These are phyloP conservation scores for Brassica nigra DNA, from an alignment of 345 rosid genomes.

Conservation along the genomic window DNA sequence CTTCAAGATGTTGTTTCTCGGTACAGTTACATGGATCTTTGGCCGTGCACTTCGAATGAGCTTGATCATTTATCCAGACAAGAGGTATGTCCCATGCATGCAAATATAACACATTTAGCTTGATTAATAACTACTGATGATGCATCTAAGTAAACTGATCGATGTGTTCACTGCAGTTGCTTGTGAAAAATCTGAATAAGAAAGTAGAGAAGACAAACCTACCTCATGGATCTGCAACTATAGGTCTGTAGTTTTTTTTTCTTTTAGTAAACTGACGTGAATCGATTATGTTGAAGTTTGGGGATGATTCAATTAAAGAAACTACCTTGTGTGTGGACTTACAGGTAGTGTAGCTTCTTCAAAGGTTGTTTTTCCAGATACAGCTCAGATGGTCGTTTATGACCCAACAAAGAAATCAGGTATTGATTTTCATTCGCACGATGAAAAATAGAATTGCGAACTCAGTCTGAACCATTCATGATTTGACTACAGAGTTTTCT, in stretches of 20 bases:
- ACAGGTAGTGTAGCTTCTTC: constrained; percentile 47
- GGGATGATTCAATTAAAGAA: constrained; percentile 36
- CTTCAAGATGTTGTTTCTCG: constrained; percentile 81
- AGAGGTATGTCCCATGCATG: constrained; percentile 60
- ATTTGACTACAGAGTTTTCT: constrained; percentile 46
- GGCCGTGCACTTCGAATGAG: constrained; percentile 87
- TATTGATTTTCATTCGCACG: constrained; percentile 34
- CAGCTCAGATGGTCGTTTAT: constrained; percentile 67
- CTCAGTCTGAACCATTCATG: constrained; percentile 8
- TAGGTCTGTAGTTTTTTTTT: constrained; percentile 45
- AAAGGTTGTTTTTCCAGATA: constrained; percentile 64
- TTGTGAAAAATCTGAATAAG: constrained; percentile 65
- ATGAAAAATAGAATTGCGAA: neutral
- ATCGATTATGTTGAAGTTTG: constrained; percentile 10
- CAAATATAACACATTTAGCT: neutral
- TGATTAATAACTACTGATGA: constrained; percentile 8
- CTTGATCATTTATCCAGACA: constrained; percentile 85
- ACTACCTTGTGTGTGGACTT: constrained; percentile 36
- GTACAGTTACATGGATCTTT: constrained; percentile 91
- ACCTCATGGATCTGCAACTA: constrained; percentile 48
- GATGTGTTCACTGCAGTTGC: constrained; percentile 57
- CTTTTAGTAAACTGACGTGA: constrained; percentile 7
- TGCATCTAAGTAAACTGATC: constrained; percentile 1
- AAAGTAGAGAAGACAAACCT: constrained; percentile 64
- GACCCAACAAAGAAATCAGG: constrained; percentile 79